Conservation (phyloP, 352 stramenopile genomes). For the Phytophthora constricta region DNA sequence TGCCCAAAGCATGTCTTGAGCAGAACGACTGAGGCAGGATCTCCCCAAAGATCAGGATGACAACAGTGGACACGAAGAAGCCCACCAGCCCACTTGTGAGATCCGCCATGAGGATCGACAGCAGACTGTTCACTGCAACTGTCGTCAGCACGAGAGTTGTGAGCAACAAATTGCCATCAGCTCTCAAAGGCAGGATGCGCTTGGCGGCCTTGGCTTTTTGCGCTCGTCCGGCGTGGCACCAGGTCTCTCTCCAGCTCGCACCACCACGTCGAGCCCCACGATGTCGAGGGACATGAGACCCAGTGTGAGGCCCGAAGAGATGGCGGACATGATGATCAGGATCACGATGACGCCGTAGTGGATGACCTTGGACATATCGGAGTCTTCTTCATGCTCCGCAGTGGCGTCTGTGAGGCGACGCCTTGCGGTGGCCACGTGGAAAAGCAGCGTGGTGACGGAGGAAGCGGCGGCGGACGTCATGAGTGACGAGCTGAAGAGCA, state of each 20-base stretch:
- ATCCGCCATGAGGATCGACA: conserved; percentile 97
- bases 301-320: conserved; percentile 96
- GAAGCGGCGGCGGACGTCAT: conserved; percentile 2
- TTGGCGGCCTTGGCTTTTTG: conserved; percentile 58
- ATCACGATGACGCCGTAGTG: conserved; percentile 59
- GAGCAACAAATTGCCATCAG: conserved; percentile 96
- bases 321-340: conserved; percentile 87
- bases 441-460: conserved; percentile 29
- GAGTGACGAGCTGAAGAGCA: conserved; percentile 2
- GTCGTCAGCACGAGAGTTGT: conserved; percentile 98
- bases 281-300: conserved; percentile 97
- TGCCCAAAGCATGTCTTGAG: conserved; percentile 90
- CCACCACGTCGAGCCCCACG: conserved; percentile 96
- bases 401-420: conserved; percentile 23
- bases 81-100: conserved; percentile 88
- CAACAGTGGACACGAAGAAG: conserved; percentile 94
- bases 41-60: conserved; percentile 97
- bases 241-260: conserved; percentile 86
- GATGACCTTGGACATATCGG: conserved; percentile 36
- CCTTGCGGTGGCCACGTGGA: conserved; percentile 18
- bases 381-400: background rate
- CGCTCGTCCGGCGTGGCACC: conserved; percentile 65
- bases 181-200: conserved; percentile 89
- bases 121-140: conserved; percentile 95
- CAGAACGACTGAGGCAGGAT: conserved; percentile 94